Evolutionary conservation across 139 green algal genomes (phyloP).

Genomic region (Haematococcus sp.): DNA sequence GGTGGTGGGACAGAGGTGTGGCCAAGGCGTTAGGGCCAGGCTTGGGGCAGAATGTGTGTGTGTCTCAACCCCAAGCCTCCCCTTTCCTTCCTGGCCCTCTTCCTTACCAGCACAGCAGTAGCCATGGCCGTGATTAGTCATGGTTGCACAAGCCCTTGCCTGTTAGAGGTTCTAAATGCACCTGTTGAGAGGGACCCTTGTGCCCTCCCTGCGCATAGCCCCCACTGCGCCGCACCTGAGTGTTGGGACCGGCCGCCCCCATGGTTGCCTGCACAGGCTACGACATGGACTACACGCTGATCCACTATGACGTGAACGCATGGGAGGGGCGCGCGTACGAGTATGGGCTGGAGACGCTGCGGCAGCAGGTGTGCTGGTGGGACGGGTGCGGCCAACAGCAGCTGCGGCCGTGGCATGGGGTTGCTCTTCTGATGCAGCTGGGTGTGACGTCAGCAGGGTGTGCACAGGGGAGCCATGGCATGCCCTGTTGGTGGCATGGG

Average conservation of each 20-base stretch:
- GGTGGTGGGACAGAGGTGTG: not conserved
- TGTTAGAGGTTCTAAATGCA: too few species aligned
- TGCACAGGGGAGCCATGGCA: not conserved
- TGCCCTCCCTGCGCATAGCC: too few species aligned
- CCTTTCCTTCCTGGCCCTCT: not conserved
- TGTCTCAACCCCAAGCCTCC: conserved; percentile 16
- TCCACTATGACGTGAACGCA: conserved; percentile 91
- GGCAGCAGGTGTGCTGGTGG: conserved; percentile 53
- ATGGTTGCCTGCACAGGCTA: not conserved
- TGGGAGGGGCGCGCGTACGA: conserved; percentile 92
- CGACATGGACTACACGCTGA: conserved; percentile 89
- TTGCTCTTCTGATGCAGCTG: too few species aligned
- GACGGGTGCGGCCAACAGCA: too few species aligned
- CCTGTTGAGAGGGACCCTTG: too few species aligned
- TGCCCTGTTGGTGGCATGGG: too few species aligned
- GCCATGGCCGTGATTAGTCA: too few species aligned
- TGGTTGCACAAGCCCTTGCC: too few species aligned
- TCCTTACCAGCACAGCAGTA: not conserved
- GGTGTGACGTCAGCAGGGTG: too few species aligned
- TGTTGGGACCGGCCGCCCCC: too few species aligned
- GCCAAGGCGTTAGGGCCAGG: not conserved
- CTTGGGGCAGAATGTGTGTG: not conserved
- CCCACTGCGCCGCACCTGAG: too few species aligned
- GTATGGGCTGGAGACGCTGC: conserved; percentile 75
- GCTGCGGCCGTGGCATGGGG: too few species aligned